These are phyloP conservation scores for Yamadazyma kanchanaburiensis DNA, from an alignment of 1,139 yeast species.

Conservation along the genomic window DNA sequence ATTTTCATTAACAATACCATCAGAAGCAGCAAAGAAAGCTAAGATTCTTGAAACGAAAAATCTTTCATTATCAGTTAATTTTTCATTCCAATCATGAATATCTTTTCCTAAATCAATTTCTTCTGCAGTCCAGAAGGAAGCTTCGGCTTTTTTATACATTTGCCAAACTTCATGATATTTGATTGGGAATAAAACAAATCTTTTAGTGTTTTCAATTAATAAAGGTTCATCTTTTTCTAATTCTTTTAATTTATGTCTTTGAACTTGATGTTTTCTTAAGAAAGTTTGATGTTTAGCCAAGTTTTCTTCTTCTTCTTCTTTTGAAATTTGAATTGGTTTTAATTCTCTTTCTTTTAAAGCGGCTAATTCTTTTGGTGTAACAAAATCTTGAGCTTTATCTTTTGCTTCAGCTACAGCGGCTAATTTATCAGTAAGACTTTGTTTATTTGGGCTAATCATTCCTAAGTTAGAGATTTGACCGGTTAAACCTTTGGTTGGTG, in stretches of 20 bases:
- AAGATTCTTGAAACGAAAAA: constrained; percentile 86
- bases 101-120: constrained; percentile 96
- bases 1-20: constrained; percentile 96
- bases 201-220: constrained; percentile 77
- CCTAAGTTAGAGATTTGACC: constrained; percentile 44
- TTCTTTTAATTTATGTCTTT: constrained; percentile 69
- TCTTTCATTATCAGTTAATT: constrained; percentile 83
- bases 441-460: constrained; percentile 30
- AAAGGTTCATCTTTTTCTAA: constrained; percentile 87
- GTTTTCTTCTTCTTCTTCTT: constrained; percentile 17
- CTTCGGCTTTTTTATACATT: constrained; percentile 98
- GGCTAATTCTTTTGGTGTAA: constrained; percentile 18
- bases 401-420: constrained; percentile 46
- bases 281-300: constrained; percentile 44
- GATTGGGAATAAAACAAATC: constrained; percentile 96
- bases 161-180: constrained; percentile 98
- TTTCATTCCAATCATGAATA: constrained; percentile 82
- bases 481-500: constrained; percentile 50
- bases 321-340: constrained; percentile 11
- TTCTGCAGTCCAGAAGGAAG: constrained; percentile 99
- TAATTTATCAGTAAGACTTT: constrained; percentile 41
- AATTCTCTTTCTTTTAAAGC: constrained; percentile 11
- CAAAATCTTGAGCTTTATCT: constrained; percentile 21
- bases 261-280: constrained; percentile 58
- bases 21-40: constrained; percentile 98